Conservation (phyloP, 208 protist genomes). For the Acanthamoeba triangularis region DNA sequence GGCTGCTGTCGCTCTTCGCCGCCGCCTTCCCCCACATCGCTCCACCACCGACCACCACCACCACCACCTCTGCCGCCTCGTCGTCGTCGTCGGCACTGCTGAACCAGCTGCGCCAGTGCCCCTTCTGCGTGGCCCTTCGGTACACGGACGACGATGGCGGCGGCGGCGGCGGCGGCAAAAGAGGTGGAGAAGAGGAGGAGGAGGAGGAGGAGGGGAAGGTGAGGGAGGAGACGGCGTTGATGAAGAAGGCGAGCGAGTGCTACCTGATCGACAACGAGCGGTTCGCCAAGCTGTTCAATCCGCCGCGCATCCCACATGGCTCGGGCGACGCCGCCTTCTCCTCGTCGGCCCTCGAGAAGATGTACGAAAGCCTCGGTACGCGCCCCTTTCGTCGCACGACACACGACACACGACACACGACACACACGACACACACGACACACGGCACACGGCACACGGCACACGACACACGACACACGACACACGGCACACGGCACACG, state of each 20-base stretch:
- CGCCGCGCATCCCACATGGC: background rate
- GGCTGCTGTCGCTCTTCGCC: background rate
- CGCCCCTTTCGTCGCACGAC: background rate
- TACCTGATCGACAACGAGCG: constrained; percentile 62
- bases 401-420: background rate
- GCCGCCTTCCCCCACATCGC: constrained; percentile 12
- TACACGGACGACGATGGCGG: constrained; percentile 10
- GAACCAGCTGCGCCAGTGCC: constrained; percentile 11
- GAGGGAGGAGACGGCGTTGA: background rate
- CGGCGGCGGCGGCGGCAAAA: background rate
- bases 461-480: background rate
- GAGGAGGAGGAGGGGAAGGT: background rate
- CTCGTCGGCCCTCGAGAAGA: background rate
- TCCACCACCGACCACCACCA: background rate
- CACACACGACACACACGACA: background rate
- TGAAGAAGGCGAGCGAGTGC: constrained; percentile 53
- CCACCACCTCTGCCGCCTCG: background rate
- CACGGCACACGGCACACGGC: background rate
- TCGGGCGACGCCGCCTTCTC: constrained; percentile 4
- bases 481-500: background rate
- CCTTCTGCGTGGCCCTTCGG: constrained; percentile 21
- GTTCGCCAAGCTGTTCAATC: constrained; percentile 47
- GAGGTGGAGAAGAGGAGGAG: background rate
- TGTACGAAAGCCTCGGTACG: constrained; percentile 17
- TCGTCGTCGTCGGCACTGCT: background rate